Evolutionary conservation across 306 rosid species (phyloP).

Genomic region (Casuarina glauca): DNA sequence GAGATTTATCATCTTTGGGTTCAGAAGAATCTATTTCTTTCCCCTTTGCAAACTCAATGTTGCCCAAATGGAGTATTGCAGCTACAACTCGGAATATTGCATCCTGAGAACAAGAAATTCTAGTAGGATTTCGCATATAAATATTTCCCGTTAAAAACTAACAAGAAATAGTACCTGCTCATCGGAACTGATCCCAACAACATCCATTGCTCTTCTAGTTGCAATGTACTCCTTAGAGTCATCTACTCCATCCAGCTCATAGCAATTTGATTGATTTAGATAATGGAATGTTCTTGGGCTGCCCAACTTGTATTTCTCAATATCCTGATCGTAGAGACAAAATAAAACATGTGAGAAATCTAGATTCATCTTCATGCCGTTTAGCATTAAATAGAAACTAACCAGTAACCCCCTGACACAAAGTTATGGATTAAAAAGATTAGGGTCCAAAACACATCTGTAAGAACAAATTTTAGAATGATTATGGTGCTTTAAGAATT

Average conservation of each 20-base stretch:
- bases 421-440: neutral
- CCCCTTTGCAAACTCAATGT: conserved; percentile 81
- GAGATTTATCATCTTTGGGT: conserved; percentile 78
- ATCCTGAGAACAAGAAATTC: conserved; percentile 52
- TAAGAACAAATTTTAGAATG: neutral
- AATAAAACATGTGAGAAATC: conserved; percentile 20
- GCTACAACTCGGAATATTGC: conserved; percentile 89
- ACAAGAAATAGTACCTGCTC: conserved; percentile 69
- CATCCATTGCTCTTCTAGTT: conserved; percentile 92
- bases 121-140: conserved; percentile 16
- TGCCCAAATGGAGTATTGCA: conserved; percentile 93
- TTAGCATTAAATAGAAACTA: conserved; percentile 12
- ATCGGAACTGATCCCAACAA: conserved; percentile 72
- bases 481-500: neutral
- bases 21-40: conserved; percentile 71
- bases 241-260: conserved; percentile 65
- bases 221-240: conserved; percentile 77
- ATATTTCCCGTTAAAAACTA: conserved; percentile 10
- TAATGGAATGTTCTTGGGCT: conserved; percentile 77
- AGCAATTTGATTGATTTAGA: conserved; percentile 83
- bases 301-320: conserved; percentile 70
- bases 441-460: neutral
- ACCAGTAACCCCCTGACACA: neutral
- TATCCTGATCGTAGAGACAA: conserved; percentile 45
- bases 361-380: conserved; percentile 7